phyloP scores from a whole-genome alignment of 176 grass and related monocot species.

The Panicum miliaceum region DNA sequence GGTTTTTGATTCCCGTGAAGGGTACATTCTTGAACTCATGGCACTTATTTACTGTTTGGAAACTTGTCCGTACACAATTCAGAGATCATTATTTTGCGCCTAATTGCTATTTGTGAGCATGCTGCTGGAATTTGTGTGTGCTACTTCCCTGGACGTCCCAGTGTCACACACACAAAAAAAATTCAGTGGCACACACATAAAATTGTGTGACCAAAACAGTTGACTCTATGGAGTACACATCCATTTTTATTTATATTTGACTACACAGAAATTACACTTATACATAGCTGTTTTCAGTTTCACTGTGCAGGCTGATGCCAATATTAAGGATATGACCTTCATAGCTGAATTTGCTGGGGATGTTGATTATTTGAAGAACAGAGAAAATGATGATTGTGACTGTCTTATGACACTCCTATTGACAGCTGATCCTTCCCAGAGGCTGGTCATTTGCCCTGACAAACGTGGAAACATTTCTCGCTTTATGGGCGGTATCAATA shows the following conservation, averaged over 20 bases:
- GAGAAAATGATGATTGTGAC: conserved; percentile 65
- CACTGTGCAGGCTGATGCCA: conserved; percentile 74
- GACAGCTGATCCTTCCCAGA: conserved; percentile 51
- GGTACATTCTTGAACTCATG: conserved; percentile 53
- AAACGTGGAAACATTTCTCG: conserved; percentile 74
- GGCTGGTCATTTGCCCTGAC: conserved; percentile 70
- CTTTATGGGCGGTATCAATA: conserved; percentile 89
- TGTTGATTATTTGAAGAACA: conserved; percentile 71
- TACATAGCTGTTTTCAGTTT: conserved; percentile 59
- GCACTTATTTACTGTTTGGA: background rate
- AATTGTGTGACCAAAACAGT: background rate
- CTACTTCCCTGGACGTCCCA: background rate
- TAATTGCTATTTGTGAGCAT: background rate
- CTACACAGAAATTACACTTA: conserved; percentile 9
- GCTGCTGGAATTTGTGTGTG: background rate
- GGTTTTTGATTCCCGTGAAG: conserved; percentile 69
- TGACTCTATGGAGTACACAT: background rate
- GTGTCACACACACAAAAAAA: background rate
- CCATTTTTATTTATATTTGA: background rate
- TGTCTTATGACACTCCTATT: conserved; percentile 82
- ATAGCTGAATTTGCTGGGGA: conserved; percentile 65
- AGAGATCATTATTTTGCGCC: background rate
- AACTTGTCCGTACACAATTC: background rate
- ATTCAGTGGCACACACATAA: background rate
- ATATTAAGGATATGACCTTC: conserved; percentile 81